Base-by-base conservation (phyloP, 129 eudicot genomes). In the Smallanthus sonchifolius region DNA sequence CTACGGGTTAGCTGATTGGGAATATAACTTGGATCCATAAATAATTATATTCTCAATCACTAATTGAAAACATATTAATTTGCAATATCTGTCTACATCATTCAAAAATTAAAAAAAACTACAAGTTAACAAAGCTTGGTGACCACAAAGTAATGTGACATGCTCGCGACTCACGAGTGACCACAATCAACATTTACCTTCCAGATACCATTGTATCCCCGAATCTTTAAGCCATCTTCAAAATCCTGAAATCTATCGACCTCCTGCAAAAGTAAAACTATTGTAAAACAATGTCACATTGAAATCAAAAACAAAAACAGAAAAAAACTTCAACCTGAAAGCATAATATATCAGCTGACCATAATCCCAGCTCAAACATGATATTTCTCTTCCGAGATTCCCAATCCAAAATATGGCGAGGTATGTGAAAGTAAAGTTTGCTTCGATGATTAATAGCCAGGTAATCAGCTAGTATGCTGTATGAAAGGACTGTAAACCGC, bases 381-480 rank as follows among this genome's bases (percentile, higher is more conserved):
- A 95, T 84, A 79, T 38, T 91, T 75, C 76, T 80, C 75, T 80
- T 88, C 42, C 97, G 96, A 83, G 86, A 87, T 37, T 84, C 85
- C 99, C 99, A 95, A n/a, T 86, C 88, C 85, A 95, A 60, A 48
- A 95, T 80, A 60, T 86, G 82, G 20, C 62, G 91, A 63, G 97
- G 99, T 63, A 95, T 82, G 82, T 95, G 99, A 48, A 28, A 88
- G 83, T 95, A 95, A 75, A 95, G 92, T 38, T 85, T 82, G 52
- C 65, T 76, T 43, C 86, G 82, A 74, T 91, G 99, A 68, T 83
- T 84, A 45, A 28, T 88, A 43, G 97, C 99, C 68, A 95, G 83
- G 82, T 88, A 91, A 77, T 95, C 96, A 17, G 99, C 99, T 14
- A 95, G 96, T 80, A 95, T 88, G 73, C 91, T 95, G 86, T 95